Base-by-base conservation (phyloP, 208 protist species). In the Crithidia mellificae region DNA sequence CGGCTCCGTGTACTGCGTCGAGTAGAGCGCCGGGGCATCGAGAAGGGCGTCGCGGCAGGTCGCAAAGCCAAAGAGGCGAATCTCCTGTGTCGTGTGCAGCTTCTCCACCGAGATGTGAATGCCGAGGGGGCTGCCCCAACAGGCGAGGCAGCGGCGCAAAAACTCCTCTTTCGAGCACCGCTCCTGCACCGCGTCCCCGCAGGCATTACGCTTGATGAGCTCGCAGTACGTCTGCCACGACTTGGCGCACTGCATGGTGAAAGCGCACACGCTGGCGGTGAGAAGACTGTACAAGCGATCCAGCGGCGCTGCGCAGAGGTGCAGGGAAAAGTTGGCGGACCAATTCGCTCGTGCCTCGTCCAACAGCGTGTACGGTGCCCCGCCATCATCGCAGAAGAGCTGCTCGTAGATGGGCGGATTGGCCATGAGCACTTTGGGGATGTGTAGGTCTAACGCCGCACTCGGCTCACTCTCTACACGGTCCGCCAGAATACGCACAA, bases 201-300 rank as follows among this genome's bases (percentile, higher is more conserved):
- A 57, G 15, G 44, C 47, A 44, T 78, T 74, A n/a, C 58, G 41
- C 65, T 74, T 74, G n/a, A 81, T 61, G 38, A 83, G 46, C 41
- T 77, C 29, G 58, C 68, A 72, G 69, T 90, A 91, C 2, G 74
- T 29, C 63, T 93, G 88, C 88, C 88, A 93, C 32, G 71, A 49
- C 22, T 47, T 72, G 6, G 84, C 68, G 57, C 78, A 86, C 53
- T 72, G 57, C 83, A 91, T 85, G 7, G 78, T 80, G 65, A 91
- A 91, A 38, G 78, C 56, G 38, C 72, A 73, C n/a, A 88, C 81
- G 53, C 84, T 84, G 4, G 81, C 73, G 24, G 82, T 83, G 36
- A 93, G 70, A 20, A 90, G 64, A n/a, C 75, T 51, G 47, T 83
- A 63, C 27, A 88, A 70, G 36, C 78, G 77, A 24, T 91, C 85